A percentile compares a stretch with the other conserved stretches of the same genome.
These are phyloP conservation scores for Phylloporus sp. DNA, from an alignment of 768 basidiomycete genomes.

Conservation along the genomic window DNA sequence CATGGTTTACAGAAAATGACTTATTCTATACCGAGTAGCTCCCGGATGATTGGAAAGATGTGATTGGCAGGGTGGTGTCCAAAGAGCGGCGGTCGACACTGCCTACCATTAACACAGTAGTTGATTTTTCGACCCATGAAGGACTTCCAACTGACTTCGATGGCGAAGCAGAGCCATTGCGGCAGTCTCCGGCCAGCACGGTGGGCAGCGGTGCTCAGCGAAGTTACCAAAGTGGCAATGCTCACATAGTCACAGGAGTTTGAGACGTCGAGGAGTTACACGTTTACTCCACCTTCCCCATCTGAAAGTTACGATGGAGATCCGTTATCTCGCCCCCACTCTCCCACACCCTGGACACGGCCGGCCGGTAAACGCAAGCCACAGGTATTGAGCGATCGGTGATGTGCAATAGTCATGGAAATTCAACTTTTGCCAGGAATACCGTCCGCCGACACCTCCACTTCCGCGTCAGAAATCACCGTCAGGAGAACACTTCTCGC, in stretches of 20 bases:
- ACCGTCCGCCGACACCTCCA: conserved; percentile 58
- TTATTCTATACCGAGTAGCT: conserved; percentile 20
- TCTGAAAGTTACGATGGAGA: conserved; percentile 32
- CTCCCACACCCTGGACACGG: conserved; percentile 33
- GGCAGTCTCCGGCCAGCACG: conserved; percentile 31
- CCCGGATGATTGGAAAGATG: conserved; percentile 34
- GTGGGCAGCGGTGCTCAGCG: conserved; percentile 29
- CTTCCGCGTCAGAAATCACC: conserved; percentile 37
- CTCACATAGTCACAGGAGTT: conserved; percentile 32
- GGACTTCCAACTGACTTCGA: conserved; percentile 22
- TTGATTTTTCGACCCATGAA: conserved; percentile 27
- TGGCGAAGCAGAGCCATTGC: conserved; percentile 25
- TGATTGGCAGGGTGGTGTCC: conserved; percentile 31
- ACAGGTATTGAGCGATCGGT: conserved; percentile 22
- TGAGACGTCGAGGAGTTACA: conserved; percentile 28
- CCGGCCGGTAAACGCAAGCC: conserved; percentile 22
- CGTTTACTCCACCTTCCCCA: conserved; percentile 32
- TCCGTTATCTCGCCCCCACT: conserved; percentile 32
- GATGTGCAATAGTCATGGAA: background rate
- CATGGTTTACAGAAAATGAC: background rate
- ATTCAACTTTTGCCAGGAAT: conserved; percentile 33
- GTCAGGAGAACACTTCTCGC: conserved; percentile 27
- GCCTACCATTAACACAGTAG: conserved; percentile 31
- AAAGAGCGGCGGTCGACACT: conserved; percentile 29
- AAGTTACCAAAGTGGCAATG: conserved; percentile 20